Evolutionary conservation across 1,139 yeast species (phyloP), one percentile per base, ranked within the genome.

Genomic region (Blastobotrys persicus): DNA sequence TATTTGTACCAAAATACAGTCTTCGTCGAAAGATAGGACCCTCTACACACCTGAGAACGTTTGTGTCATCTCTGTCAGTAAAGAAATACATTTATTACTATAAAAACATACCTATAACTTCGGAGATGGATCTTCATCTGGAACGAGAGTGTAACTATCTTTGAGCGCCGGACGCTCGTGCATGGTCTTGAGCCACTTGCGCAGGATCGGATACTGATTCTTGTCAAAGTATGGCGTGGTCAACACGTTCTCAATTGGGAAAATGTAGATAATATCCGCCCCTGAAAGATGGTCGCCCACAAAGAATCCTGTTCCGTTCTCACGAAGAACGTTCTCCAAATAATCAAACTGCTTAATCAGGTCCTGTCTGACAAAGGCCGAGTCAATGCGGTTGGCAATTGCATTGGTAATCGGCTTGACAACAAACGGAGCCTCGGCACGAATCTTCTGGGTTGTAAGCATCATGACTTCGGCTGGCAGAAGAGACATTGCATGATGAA

Each of bases 401-500:
- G 65, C 48, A 32, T 66, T 65, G 4, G 75, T 72, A 4, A 78
- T 41, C 16, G 67, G 66, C 51, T 74, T 71, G 26, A 73, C 58
- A 4, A 80, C 75, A 54, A 70, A 66, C 2, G 84, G 85, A 1
- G 79, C 74, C 17, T 66, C 56, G 5, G 33, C 16, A 2, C 63
- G 58, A 42, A 66, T 70, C 2, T 76, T 74, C 2, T 67, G 64
- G 16, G 69, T 62, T 42, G 76, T 70, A 31, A 77, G 67, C 46
- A 77, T 64, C 50, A 75, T 61, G 2, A 78, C 58, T 26, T 77
- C 66, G 50, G 71, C 59, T 17, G 77, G 78, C 59, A 78, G 81
- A 46, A 80, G 63, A 9, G 81, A 70, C 0, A 81, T 85, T 59
- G 80, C 85, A 56, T 72, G 77, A 59, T 78, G 81, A 46, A 77